These are phyloP conservation scores for Arabidopsis arenosa DNA, from an alignment of 345 rosid genomes.

Conservation along the genomic window DNA sequence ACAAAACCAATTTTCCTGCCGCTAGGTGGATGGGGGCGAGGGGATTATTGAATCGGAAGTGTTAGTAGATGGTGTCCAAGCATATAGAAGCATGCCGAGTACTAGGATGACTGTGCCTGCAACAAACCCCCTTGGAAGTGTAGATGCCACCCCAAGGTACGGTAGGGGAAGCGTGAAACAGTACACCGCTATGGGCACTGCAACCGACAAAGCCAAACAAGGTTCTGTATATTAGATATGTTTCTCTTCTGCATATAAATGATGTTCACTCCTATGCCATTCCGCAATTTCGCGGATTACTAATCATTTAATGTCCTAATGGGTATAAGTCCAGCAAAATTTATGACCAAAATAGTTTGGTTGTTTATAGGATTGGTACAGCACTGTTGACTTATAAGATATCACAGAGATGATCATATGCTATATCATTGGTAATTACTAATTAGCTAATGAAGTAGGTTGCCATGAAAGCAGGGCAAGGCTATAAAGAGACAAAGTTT, in stretches of 20 bases:
- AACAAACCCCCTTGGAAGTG: conserved; percentile 85
- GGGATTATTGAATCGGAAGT: conserved; percentile 25
- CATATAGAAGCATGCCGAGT: conserved; percentile 74
- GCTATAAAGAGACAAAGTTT: conserved; percentile 4
- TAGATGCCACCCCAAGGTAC: conserved; percentile 77
- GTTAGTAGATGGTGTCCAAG: conserved; percentile 65
- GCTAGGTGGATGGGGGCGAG: conserved; percentile 39
- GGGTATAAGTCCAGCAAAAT: background rate
- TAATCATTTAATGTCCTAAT: background rate
- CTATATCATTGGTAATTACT: background rate
- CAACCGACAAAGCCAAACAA: conserved; percentile 11
- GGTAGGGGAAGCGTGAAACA: conserved; percentile 90
- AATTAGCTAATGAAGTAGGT: conserved; percentile 7
- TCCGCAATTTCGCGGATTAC: background rate
- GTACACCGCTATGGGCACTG: conserved; percentile 90
- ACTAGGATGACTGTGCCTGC: conserved; percentile 82
- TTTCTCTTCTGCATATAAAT: background rate
- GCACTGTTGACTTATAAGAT: background rate
- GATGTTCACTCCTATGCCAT: background rate
- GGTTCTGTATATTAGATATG: background rate
- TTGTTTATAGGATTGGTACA: background rate
- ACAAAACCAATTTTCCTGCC: conserved; percentile 23
- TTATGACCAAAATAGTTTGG: background rate
- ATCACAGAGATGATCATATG: background rate
- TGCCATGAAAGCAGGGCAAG: background rate